Base-by-base conservation (phyloP, 257 asterid genomes). In the Solanum stenotomum region DNA sequence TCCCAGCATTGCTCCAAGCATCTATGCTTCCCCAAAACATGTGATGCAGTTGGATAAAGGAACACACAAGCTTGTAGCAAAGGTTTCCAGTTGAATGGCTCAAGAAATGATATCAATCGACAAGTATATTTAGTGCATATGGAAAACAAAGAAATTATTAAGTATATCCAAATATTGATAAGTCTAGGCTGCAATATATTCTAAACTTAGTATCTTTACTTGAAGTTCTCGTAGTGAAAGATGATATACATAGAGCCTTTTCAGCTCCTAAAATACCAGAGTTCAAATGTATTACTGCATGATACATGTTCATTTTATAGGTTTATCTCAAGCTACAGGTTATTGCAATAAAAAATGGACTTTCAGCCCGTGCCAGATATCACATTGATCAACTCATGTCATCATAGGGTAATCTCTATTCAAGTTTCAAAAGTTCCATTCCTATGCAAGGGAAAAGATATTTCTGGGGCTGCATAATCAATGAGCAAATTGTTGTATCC, bases 1-100 rank as follows among this genome's bases (percentile, higher is more conserved):
- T 87, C 90, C 93, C 89, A 91, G 92, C 92, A 89, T 87, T 34
- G 78, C 90, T 88, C 91, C 91, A 90, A 87, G 87, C 89, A 89
- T 61, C 87, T 92, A 85, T 90, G 91, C 87, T 90, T 89, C 88
- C 88, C 91, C 89, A 90, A 87, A 89, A 91, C 38, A 90, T 88
- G 91, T 87, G 91, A 93, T 91, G 92, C 89, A 88, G 89, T 88
- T 89, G 18, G 76, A 63, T 78, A 25, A 85, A 85, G 5, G 87
- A 44, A 35, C 10, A 37, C 74, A 63, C 20, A 68, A 63, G 63
- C 87, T 84, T 84, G 61, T n/a, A 84, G 46, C 72, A 74, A 67
- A 87, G 85, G 77, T 77, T 42, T 68, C 78, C 34, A 56, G 44
- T 78, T 34, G 59, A 44, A 61, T 13, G 9, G 52, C 63, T 25